phyloP scores from a whole-genome alignment of 1,139 yeast genomes.

The Nematodospora anomalae region DNA sequence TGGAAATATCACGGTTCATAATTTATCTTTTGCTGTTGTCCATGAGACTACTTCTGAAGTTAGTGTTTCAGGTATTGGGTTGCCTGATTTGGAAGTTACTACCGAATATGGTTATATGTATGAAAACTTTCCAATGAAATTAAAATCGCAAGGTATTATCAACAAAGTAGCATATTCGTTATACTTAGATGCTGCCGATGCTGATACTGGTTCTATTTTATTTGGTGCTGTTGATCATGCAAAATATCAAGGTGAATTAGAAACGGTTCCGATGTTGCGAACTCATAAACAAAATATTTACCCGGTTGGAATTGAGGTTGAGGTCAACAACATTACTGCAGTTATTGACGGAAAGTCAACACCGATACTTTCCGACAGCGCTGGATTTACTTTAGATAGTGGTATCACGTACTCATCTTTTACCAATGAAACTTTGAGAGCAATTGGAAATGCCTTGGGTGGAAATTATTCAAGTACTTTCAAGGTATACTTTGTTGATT shows the following conservation, averaged over 20 bases:
- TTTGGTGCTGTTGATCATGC: conserved; percentile 47
- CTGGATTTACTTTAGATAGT: conserved; percentile 40
- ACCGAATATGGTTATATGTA: conserved; percentile 18
- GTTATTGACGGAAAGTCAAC: conserved; percentile 22
- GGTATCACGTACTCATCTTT: conserved; percentile 42
- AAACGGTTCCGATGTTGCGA: conserved; percentile 8
- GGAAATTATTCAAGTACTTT: conserved; percentile 18
- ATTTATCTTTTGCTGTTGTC: conserved; percentile 53
- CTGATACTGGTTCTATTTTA: conserved; percentile 26
- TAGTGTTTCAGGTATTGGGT: conserved; percentile 57
- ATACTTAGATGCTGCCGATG: conserved; percentile 41
- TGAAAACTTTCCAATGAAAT: conserved; percentile 31
- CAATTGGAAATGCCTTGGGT: conserved; percentile 29
- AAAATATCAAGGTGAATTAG: conserved; percentile 37
- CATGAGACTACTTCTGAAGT: conserved; percentile 39
- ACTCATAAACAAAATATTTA: conserved; percentile 1
- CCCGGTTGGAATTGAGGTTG: conserved; percentile 11
- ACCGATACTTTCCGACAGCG: conserved; percentile 19
- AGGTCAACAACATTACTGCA: conserved; percentile 18
- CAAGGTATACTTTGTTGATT: conserved; percentile 27
- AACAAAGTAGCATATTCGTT: conserved; percentile 51
- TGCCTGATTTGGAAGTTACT: conserved; percentile 49
- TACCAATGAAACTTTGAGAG: conserved; percentile 25
- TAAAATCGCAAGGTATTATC: conserved; percentile 46
- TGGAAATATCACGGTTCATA: conserved; percentile 38